These are phyloP conservation scores for Calonectria pauciramosa DNA, from an alignment of 2,329 filamentous ascomycete species.

Conservation along the genomic window DNA sequence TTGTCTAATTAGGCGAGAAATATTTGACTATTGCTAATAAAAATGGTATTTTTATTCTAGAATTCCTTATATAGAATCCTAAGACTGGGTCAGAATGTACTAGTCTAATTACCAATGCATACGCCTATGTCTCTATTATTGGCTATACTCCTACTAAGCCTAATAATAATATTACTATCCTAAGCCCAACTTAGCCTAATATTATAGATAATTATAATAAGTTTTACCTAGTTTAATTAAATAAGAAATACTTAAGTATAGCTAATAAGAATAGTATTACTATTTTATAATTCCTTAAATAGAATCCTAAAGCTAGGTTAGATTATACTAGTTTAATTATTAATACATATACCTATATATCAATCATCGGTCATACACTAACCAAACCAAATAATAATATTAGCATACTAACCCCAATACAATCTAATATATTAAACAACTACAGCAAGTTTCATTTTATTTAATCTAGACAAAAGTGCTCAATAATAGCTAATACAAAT, in stretches of 20 bases:
- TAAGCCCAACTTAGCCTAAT: slow-evolving; percentile 30
- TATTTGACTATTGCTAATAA: slow-evolving; percentile 5
- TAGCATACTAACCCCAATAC: slow-evolving; percentile 13
- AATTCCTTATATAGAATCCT: slow-evolving; percentile 26
- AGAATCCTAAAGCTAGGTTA: slow-evolving; percentile 20
- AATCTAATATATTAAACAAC: slow-evolving; percentile 47
- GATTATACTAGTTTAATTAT: slow-evolving; percentile 3
- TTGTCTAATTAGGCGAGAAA: background rate
- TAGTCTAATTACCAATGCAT: background rate
- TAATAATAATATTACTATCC: slow-evolving; percentile 25
- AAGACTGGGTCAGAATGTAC: background rate
- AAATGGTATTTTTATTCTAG: slow-evolving; percentile 18
- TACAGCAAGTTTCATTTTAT: slow-evolving; percentile 48
- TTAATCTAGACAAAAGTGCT: slow-evolving; percentile 40
- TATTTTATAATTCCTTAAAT: slow-evolving; percentile 6
- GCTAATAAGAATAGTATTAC: slow-evolving; percentile 23
- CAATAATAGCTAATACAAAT: slow-evolving; percentile 37
- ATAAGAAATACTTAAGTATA: background rate
- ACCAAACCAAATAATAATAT: slow-evolving; percentile 7
- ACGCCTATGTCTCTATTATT: slow-evolving; percentile 21
- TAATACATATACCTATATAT: slow-evolving; percentile 16
- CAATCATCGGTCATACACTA: slow-evolving; percentile 19
- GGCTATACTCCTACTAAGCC: slow-evolving; percentile 20
- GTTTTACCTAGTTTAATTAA: slow-evolving; percentile 25
- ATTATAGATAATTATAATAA: slow-evolving; percentile 38